These are phyloP conservation scores for Hypoxylon sp. DNA, from an alignment of 2,329 filamentous ascomycete genomes.

Conservation along the genomic window DNA sequence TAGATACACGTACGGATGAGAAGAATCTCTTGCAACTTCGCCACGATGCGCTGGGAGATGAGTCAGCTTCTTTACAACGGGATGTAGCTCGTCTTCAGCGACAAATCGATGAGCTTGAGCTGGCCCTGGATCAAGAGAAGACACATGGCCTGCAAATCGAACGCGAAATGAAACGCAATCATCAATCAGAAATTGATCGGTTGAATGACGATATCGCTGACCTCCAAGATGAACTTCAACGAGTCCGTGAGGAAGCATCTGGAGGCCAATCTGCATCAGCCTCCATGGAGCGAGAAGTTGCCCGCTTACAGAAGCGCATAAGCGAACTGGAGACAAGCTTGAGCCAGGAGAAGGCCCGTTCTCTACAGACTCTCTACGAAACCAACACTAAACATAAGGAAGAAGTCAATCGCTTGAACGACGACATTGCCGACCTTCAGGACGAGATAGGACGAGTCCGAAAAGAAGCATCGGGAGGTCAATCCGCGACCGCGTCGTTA, in stretches of 20 bases:
- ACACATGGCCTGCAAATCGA: slow-evolving; percentile 71
- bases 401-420: slow-evolving; percentile 64
- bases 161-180: slow-evolving; percentile 67
- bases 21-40: slow-evolving; percentile 78
- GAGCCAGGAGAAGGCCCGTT: slow-evolving; percentile 71
- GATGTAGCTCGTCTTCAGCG: slow-evolving; percentile 68
- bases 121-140: slow-evolving; percentile 65
- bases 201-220: slow-evolving; percentile 62
- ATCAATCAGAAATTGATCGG: slow-evolving; percentile 66
- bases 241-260: slow-evolving; percentile 42
- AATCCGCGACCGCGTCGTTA: slow-evolving; percentile 44
- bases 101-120: slow-evolving; percentile 62
- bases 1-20: slow-evolving; percentile 71
- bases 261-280: slow-evolving; percentile 43
- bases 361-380: slow-evolving; percentile 74
- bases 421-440: slow-evolving; percentile 62
- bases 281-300: slow-evolving; percentile 43
- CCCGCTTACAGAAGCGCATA: slow-evolving; percentile 45
- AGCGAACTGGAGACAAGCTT: slow-evolving; percentile 44
- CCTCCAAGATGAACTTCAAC: slow-evolving; percentile 60
- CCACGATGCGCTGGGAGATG: slow-evolving; percentile 74
- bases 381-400: slow-evolving; percentile 66
- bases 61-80: slow-evolving; percentile 75
- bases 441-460: slow-evolving; percentile 56
- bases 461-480: slow-evolving; percentile 44